Evolutionary conservation across 176 grass and related monocot genomes (phyloP).

Genomic region (Pharus latifolius): DNA sequence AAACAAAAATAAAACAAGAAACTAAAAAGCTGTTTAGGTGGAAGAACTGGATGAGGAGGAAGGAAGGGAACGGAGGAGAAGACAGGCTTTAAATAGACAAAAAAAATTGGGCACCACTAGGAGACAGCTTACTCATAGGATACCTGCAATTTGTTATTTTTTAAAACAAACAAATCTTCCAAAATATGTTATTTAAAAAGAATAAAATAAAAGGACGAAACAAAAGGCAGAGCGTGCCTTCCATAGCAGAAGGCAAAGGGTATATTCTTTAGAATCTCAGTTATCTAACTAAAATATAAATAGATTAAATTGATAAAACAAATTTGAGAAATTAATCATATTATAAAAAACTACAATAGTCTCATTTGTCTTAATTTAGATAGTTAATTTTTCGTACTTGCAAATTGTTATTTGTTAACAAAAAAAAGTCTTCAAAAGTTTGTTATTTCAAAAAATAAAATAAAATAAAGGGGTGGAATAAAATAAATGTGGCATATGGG

Average conservation of each 20-base stretch:
- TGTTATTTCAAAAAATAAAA: not conserved
- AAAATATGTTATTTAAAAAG: not conserved
- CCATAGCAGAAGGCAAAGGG: too few relatives aligned
- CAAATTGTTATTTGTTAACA: not conserved
- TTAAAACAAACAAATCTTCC: not conserved
- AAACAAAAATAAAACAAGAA: slow-evolving; percentile 43
- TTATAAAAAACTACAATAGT: too few relatives aligned
- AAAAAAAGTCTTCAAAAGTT: not conserved
- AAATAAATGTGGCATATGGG: not conserved
- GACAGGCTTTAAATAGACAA: slow-evolving; percentile 45
- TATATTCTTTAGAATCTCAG: too few relatives aligned
- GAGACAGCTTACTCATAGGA: slow-evolving; percentile 31
- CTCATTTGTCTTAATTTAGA: too few relatives aligned
- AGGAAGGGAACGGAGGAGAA: slow-evolving; percentile 21
- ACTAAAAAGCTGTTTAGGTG: slow-evolving; percentile 4
- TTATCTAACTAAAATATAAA: too few relatives aligned
- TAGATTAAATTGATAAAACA: too few relatives aligned
- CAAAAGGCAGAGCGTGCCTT: too few relatives aligned
- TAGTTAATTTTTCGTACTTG: too few relatives aligned
- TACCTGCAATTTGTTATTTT: not conserved
- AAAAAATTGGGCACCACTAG: slow-evolving; percentile 25
- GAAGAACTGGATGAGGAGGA: slow-evolving; percentile 30
- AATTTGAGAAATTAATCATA: too few relatives aligned
- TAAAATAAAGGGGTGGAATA: too few relatives aligned
- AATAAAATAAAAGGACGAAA: not conserved